phyloP scores from a whole-genome alignment of 345 rosid species.

The Euphorbia peplus region DNA sequence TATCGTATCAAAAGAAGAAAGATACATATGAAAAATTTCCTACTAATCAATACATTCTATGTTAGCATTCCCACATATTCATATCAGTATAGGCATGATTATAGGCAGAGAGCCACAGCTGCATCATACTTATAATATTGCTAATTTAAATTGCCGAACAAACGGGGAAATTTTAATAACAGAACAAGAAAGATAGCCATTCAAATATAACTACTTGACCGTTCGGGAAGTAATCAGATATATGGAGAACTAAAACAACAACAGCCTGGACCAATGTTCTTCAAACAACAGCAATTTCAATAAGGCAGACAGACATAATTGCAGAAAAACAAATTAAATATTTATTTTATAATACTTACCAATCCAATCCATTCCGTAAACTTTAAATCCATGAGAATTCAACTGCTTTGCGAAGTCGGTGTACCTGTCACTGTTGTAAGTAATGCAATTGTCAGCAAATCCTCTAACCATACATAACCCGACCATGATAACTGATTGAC shows the following conservation, averaged over 20 bases:
- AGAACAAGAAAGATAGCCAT: background rate
- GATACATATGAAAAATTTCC: no score
- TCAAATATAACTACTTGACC: background rate
- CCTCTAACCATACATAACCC: background rate
- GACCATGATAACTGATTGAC: background rate
- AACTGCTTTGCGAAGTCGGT: conserved; percentile 26
- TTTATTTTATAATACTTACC: conserved; percentile 21
- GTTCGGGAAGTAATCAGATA: background rate
- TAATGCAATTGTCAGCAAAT: conserved; percentile 9
- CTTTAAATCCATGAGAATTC: conserved; percentile 28
- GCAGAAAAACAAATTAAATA: background rate
- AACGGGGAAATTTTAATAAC: background rate
- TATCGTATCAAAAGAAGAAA: background rate
- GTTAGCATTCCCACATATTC: background rate
- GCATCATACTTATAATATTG: background rate
- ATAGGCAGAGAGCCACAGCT: background rate
- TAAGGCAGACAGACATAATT: background rate
- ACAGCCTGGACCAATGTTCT: background rate
- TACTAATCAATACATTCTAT: background rate
- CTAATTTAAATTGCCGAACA: background rate
- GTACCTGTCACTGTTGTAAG: conserved; percentile 27
- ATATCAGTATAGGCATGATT: background rate
- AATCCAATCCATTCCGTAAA: conserved; percentile 37
- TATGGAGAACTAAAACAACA: background rate
- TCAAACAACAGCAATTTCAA: background rate